phyloP scores from a whole-genome alignment of 208 protist species.

The Leishmania tarentolae region DNA sequence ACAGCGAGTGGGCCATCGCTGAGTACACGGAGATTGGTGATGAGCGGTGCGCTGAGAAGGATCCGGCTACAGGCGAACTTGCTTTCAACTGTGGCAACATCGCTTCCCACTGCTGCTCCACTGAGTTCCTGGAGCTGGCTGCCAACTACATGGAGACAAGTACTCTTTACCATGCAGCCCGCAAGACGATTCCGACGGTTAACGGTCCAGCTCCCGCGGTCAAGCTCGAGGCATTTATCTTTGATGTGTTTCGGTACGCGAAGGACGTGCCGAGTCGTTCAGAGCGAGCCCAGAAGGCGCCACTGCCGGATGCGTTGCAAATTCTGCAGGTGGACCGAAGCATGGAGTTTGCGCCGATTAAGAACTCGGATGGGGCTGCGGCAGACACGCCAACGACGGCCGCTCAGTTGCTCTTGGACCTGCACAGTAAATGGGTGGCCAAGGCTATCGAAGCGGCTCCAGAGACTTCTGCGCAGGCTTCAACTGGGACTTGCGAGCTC shows the following conservation, averaged over 20 bases:
- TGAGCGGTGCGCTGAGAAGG: conserved; percentile 48
- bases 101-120: conserved; percentile 93
- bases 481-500: background rate
- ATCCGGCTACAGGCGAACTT: conserved; percentile 80
- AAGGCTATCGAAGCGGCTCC: conserved; percentile 24
- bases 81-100: conserved; percentile 97
- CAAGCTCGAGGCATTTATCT: conserved; percentile 99
- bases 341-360: conserved; percentile 97
- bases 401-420: conserved; percentile 44
- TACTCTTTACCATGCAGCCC: conserved; percentile 93
- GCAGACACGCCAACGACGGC: conserved; percentile 91
- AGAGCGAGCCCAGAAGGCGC: background rate
- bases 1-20: conserved; percentile 90
- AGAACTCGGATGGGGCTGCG: conserved; percentile 91
- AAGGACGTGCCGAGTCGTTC: conserved; percentile 36
- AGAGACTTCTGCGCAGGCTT: conserved; percentile 7
- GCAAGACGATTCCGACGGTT: conserved; percentile 94
- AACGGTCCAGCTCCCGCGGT: conserved; percentile 68
- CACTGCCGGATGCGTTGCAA: conserved; percentile 45
- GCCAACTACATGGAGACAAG: conserved; percentile 49
- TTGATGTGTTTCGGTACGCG: conserved; percentile 94
- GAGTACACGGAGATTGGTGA: conserved; percentile 98
- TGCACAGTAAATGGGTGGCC: conserved; percentile 77
- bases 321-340: conserved; percentile 89
- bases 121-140: conserved; percentile 72